Evolutionary conservation across 495 filamentous ascomycete species (phyloP).

Genomic region (Entonaema liquescens): DNA sequence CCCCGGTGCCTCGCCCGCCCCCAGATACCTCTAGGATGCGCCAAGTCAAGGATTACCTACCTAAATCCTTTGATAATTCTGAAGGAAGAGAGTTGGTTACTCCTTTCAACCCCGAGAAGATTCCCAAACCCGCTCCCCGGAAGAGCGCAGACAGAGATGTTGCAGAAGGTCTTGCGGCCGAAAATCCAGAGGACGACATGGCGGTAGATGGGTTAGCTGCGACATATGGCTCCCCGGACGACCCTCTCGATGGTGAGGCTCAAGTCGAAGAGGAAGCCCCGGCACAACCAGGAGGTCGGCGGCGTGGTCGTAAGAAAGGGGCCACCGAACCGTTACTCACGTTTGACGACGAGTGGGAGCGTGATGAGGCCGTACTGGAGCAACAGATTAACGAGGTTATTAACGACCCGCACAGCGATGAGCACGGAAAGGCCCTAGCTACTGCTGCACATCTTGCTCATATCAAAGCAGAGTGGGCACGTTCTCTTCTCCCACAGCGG

Average conservation of each 20-base stretch:
- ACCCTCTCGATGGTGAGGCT: slow-evolving; percentile 3
- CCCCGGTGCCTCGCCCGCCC: slow-evolving; percentile 33
- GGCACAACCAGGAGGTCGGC: slow-evolving; percentile 20
- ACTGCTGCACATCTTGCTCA: slow-evolving; percentile 51
- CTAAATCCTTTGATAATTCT: slow-evolving; percentile 37
- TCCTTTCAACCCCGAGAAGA: slow-evolving; percentile 40
- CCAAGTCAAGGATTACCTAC: slow-evolving; percentile 43
- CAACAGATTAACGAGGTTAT: slow-evolving; percentile 60
- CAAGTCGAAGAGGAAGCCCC: slow-evolving; percentile 29
- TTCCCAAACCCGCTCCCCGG: slow-evolving; percentile 36
- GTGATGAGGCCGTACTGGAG: slow-evolving; percentile 58
- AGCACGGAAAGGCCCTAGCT: slow-evolving; percentile 56
- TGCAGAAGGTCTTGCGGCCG: slow-evolving; percentile 47
- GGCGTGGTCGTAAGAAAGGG: slow-evolving; percentile 37
- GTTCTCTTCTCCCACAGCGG: slow-evolving; percentile 39
- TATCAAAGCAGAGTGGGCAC: slow-evolving; percentile 47
- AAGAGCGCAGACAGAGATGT: slow-evolving; percentile 31
- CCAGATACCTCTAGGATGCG: slow-evolving; percentile 42
- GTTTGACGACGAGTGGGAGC: slow-evolving; percentile 58
- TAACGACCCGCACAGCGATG: slow-evolving; percentile 56
- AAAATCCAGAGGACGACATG: slow-evolving; percentile 42
- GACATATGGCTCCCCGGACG: slow-evolving; percentile 30
- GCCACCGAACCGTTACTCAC: slow-evolving; percentile 38
- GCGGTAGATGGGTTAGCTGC: slow-evolving; percentile 47
- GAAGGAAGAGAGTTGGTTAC: slow-evolving; percentile 39